Evolutionary conservation across 495 filamentous ascomycete genomes (phyloP).

Genomic region (Glarea lozoyensis): DNA sequence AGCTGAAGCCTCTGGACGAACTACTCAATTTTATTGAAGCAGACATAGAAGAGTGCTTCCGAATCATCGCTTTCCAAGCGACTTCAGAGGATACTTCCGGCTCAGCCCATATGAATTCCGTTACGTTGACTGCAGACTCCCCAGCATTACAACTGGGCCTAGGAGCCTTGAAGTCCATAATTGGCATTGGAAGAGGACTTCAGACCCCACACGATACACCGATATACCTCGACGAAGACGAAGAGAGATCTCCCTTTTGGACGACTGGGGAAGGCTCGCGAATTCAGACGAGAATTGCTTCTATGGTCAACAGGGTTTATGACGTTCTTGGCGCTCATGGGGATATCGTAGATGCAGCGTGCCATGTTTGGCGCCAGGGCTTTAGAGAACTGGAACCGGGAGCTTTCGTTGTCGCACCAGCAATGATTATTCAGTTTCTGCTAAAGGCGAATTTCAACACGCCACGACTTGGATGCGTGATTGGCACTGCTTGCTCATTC

Average conservation of each 20-base stretch:
- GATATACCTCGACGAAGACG: conserved; percentile 52
- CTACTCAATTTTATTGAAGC: conserved; percentile 56
- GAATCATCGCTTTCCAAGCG: conserved; percentile 11
- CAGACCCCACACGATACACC: conserved; percentile 61
- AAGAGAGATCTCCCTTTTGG: conserved; percentile 49
- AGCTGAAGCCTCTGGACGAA: conserved; percentile 49
- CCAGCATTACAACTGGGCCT: conserved; percentile 40
- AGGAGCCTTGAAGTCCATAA: conserved; percentile 61
- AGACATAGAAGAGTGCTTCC: conserved; percentile 44
- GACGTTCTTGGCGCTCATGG: conserved; percentile 48
- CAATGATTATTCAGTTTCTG: conserved; percentile 63
- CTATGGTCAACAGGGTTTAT: conserved; percentile 22
- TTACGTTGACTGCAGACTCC: neutral
- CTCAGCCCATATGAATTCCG: neutral
- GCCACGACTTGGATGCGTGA: conserved; percentile 61
- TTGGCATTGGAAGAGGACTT: conserved; percentile 70
- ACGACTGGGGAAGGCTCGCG: conserved; percentile 39
- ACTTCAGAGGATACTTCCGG: conserved; percentile 19
- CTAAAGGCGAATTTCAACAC: conserved; percentile 50
- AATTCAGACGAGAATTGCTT: conserved; percentile 45
- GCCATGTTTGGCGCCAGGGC: conserved; percentile 66
- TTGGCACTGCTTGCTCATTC: conserved; percentile 71
- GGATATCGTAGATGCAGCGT: conserved; percentile 67
- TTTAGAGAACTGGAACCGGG: conserved; percentile 72
- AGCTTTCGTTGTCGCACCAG: conserved; percentile 66